Conservation (phyloP, 2,329 filamentous ascomycete genomes). For the Colletotrichum sp. region DNA sequence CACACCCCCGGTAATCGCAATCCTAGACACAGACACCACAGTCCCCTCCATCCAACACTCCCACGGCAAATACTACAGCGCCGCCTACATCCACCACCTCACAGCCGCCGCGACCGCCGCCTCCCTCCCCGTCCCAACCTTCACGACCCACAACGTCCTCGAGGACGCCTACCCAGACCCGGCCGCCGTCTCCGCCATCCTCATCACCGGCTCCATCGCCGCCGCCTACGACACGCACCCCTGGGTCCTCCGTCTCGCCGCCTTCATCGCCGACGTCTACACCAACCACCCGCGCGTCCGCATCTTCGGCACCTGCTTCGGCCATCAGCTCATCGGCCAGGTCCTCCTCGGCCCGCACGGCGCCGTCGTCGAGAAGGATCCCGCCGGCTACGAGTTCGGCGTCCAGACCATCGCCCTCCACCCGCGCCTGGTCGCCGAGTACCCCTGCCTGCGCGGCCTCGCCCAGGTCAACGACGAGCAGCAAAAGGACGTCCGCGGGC, state of each 20-base stretch:
- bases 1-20: not conserved
- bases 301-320: constrained; percentile 52
- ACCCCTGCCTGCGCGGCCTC: constrained; percentile 37
- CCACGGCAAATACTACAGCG: constrained; percentile 2
- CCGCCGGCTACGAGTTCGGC: constrained; percentile 50
- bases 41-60: not conserved
- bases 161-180: constrained; percentile 29
- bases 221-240: constrained; percentile 47
- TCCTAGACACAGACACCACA: constrained; percentile 6
- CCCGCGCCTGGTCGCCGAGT: constrained; percentile 42
- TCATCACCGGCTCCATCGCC: constrained; percentile 38
- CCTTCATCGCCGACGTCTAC: constrained; percentile 38
- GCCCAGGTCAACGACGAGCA: not conserved
- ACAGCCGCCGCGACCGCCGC: not conserved
- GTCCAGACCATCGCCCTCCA: constrained; percentile 45
- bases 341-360: constrained; percentile 33
- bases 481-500: constrained; percentile 4
- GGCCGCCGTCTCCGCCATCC: constrained; percentile 32
- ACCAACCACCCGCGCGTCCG: constrained; percentile 31
- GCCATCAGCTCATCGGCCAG: constrained; percentile 52
- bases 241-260: constrained; percentile 49
- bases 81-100: constrained; percentile 3
- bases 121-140: constrained; percentile 11
- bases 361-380: constrained; percentile 37
- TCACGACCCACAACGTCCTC: constrained; percentile 36